A percentile compares a stretch with the other conserved stretches of the same genome.
Evolutionary conservation across 2,329 filamentous ascomycete genomes (phyloP).

Genomic region (Zymoseptoria crescenta): DNA sequence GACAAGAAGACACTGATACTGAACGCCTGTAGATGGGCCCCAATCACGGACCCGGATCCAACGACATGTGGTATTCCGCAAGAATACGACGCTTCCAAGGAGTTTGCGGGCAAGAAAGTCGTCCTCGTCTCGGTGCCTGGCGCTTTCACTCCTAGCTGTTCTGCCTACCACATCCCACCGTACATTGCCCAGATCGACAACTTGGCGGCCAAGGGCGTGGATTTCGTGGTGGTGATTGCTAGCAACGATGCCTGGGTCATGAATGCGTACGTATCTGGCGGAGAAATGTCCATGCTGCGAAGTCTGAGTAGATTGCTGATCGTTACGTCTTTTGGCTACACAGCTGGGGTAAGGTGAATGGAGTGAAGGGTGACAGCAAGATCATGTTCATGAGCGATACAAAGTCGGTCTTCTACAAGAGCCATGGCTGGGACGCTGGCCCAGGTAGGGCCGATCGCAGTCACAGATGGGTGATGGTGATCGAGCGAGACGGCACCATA

Average conservation of each 20-base stretch:
- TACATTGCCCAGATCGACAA: conserved; percentile 66
- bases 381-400: conserved; percentile 71
- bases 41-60: conserved; percentile 64
- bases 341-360: conserved; percentile 66
- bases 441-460: conserved; percentile 66
- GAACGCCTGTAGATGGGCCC: conserved; percentile 56
- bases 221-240: conserved; percentile 72
- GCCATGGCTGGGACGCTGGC: conserved; percentile 64
- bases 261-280: conserved; percentile 46
- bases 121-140: conserved; percentile 62
- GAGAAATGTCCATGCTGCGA: background rate
- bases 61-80: conserved; percentile 71
- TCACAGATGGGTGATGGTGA: conserved; percentile 68
- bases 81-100: conserved; percentile 71
- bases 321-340: conserved; percentile 48
- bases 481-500: conserved; percentile 74
- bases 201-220: conserved; percentile 73
- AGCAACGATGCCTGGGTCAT: conserved; percentile 83
- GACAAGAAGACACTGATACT: background rate
- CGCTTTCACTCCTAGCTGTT: conserved; percentile 53
- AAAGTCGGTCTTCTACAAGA: conserved; percentile 65
- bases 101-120: conserved; percentile 64
- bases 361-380: conserved; percentile 62
- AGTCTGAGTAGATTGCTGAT: background rate
- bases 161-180: conserved; percentile 69